Evolutionary conservation across 2,329 filamentous ascomycete species (phyloP), one percentile per base, ranked within the genome.

Genomic region (Phaeosphaeriaceae sp.): DNA sequence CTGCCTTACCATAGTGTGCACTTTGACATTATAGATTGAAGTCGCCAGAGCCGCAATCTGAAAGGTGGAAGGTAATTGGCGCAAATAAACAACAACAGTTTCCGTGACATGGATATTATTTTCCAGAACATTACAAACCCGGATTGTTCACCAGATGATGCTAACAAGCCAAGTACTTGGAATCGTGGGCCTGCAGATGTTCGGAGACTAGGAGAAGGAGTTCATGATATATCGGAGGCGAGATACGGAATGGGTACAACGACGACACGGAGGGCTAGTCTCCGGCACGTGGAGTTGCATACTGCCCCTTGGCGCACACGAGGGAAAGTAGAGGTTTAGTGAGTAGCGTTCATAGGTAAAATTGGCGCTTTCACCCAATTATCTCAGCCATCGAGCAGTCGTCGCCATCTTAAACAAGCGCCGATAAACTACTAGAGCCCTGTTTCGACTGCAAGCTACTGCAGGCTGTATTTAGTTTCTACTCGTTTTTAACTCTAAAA

Each of bases 11-110:
- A 15, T n/a, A 49, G 39, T 46, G 13, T 42, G 26, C 20, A 42
- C 30, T 39, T 36, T 17, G 26, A 33, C 46, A 32, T 20, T 39
- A 33, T 56, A 56, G 41, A 56, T 56, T 56, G 39, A 16, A 35
- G 41, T 46, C 36, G 44, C 21, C 36, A 20, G 15, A 37, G 34
- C 47, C 30, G 48, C 47, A 42, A 18, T 15, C 23, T 15, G 16
- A 11, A 21, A 5, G 8, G n/a, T 8, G 9, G 3, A 9, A n/a
- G 30, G 13, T 46, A 36, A 56, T 56, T 53, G 53, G 53, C 37
- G 53, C 46, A 50, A 48, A 36, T 28, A 20, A 28, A 20, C 32
- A 26, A 6, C 21, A 39, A 34, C 12, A 42, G 42, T n/a, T 35
- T 50, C 47, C 46, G 40, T 42, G 16, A 23, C 39, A 12, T n/a